Percentiles rank a stretch among this genome's conserved stretches.
These are phyloP conservation scores for Marasmius tenuissimus DNA, from an alignment of 1,284 basidiomycete species.

Conservation along the genomic window DNA sequence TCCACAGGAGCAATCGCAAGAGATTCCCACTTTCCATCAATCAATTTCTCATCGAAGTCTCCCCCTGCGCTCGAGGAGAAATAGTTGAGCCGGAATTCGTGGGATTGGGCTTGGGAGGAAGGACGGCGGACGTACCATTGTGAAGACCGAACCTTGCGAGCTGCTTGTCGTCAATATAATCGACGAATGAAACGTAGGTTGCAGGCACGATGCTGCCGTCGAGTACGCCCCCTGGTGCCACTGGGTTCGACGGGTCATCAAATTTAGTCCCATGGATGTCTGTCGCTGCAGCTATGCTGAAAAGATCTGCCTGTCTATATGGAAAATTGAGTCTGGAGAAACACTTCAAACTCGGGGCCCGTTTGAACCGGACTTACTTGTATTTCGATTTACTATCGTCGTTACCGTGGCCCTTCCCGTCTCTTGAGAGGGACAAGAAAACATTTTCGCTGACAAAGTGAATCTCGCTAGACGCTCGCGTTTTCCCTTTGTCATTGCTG, in stretches of 20 bases:
- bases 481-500: conserved; percentile 49
- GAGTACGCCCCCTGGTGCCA: conserved; percentile 52
- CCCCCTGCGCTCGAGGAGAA: conserved; percentile 17
- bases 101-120: background rate
- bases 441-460: conserved; percentile 50
- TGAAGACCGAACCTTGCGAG: conserved; percentile 65
- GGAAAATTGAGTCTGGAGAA: background rate
- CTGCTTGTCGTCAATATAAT: conserved; percentile 49
- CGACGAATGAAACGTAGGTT: conserved; percentile 56
- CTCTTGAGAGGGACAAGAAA: conserved; percentile 61
- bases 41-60: conserved; percentile 49
- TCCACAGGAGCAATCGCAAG: conserved; percentile 57
- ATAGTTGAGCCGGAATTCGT: background rate
- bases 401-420: conserved; percentile 60
- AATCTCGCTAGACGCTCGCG: conserved; percentile 55
- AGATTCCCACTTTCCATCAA: conserved; percentile 71
- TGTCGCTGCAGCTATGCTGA: conserved; percentile 59
- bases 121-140: conserved; percentile 34
- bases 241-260: conserved; percentile 53
- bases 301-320: conserved; percentile 51
- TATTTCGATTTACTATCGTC: conserved; percentile 50
- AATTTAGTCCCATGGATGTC: conserved; percentile 62
- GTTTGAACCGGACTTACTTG: conserved; percentile 43
- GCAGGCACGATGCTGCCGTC: conserved; percentile 51
- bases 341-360: background rate